Evolutionary conservation across 441 rosid species (phyloP).

Genomic region (Bocquillonia castaneifolia): DNA sequence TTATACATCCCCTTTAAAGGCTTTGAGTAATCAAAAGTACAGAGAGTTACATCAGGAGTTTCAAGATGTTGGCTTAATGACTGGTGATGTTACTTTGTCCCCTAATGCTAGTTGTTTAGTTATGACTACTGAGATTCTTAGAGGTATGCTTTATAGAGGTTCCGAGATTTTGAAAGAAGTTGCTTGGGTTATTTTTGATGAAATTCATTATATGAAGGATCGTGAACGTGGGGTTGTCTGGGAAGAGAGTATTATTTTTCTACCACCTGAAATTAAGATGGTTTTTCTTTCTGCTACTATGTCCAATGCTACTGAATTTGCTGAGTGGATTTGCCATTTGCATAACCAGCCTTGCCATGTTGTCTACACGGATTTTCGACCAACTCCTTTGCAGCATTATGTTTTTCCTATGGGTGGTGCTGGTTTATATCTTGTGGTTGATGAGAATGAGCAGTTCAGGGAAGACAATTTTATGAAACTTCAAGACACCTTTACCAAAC

Average conservation of each 20-base stretch:
- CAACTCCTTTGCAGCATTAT: constrained; percentile 97
- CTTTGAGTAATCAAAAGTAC: constrained; percentile 93
- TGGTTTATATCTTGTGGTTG: constrained; percentile 92
- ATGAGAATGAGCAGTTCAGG: constrained; percentile 83
- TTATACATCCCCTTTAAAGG: constrained; percentile 90
- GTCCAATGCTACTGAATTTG: constrained; percentile 96
- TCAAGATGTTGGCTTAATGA: constrained; percentile 92
- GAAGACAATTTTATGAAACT: constrained; percentile 89
- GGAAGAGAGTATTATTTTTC: constrained; percentile 93
- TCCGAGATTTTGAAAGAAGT: constrained; percentile 94
- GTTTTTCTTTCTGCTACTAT: constrained; percentile 93
- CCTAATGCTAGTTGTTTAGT: constrained; percentile 93
- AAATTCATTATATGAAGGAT: constrained; percentile 95
- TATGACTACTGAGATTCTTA: constrained; percentile 92
- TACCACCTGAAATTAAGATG: constrained; percentile 95
- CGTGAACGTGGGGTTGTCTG: constrained; percentile 96
- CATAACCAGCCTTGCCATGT: constrained; percentile 97
- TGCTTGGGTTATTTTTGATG: constrained; percentile 95
- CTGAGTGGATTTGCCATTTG: constrained; percentile 89
- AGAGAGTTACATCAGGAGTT: constrained; percentile 91
- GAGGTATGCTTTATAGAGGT: constrained; percentile 94
- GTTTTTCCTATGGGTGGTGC: constrained; percentile 84
- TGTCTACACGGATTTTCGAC: constrained; percentile 91
- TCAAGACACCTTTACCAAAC: constrained; percentile 74
- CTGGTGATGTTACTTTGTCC: constrained; percentile 90